Base-by-base conservation (phyloP, 768 basidiomycete genomes). In the Naganishia vaughanmartiniae region DNA sequence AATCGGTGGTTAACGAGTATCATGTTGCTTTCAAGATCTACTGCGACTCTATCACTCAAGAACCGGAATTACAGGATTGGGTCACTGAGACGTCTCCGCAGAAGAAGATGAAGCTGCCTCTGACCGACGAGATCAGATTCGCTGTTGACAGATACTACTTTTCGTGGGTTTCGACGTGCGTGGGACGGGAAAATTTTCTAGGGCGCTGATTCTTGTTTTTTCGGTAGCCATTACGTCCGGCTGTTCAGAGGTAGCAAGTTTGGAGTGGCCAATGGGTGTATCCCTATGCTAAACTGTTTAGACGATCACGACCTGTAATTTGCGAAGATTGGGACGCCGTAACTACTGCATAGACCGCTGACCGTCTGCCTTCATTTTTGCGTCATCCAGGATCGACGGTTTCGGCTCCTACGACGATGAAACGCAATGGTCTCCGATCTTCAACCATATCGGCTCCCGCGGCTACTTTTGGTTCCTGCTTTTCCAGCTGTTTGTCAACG, bases 381-480 rank as follows among this genome's bases (percentile, higher is more conserved):
- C 34, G 10, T 67, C 14, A n/a, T 26, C 39, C 15, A 54, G 68
- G 46, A 76, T 75, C 51, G 75, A 79, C 57, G 78, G 77, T 34
- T 79, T 81, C 72, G 77, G 76, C 2, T 77, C 79, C 0, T 78
- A 78, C 65, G 76, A 76, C 28, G 79, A 81, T 45, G 77, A 78
- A 70, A 78, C 78, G 9, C 74, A 75, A 46, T 70, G 68, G 9
- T 74, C 74, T 11, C 66, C 73, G 31, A 70, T 78, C 67, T 77
- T 73, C 65, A 54, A 69, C 70, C 91, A 89, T 10, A 90, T 97
- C 67, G 95, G 94, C 7, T 81, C 87, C 0, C 84, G 90, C 73
- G 92, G 89, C 26, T 96, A 93, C 82, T 94, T 94, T 80, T 94
- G 88, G 84, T 99, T 88, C 83, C 84, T 95, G 26, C 84, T 99